Evolutionary conservation across 345 rosid genomes (phyloP).

Genomic region (Citrus medica): DNA sequence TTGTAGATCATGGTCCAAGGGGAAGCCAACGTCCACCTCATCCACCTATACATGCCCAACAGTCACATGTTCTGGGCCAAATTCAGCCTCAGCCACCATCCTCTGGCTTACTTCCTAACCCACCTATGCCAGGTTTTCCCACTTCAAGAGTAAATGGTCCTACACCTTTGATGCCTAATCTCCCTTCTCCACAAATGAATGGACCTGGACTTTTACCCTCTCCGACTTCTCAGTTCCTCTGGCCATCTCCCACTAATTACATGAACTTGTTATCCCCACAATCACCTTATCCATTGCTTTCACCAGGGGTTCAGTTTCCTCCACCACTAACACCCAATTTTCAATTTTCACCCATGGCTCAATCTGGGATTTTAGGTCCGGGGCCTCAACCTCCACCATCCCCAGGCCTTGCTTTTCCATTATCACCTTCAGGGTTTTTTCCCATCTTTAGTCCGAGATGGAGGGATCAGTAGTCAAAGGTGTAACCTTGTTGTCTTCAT

Average conservation of each 20-base stretch:
- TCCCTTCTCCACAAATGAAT: slow-evolving; percentile 57
- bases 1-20: slow-evolving; percentile 42
- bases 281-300: slow-evolving; percentile 67
- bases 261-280: slow-evolving; percentile 62
- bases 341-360: slow-evolving; percentile 61
- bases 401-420: slow-evolving; percentile 63
- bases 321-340: slow-evolving; percentile 74
- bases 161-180: slow-evolving; percentile 39
- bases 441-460: slow-evolving; percentile 77
- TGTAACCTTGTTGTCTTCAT: slow-evolving; percentile 2
- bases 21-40: slow-evolving; percentile 44
- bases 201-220: slow-evolving; percentile 65
- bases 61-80: slow-evolving; percentile 29
- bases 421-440: slow-evolving; percentile 71
- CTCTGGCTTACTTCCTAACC: slow-evolving; percentile 50
- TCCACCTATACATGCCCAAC: slow-evolving; percentile 21
- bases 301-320: slow-evolving; percentile 83
- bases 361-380: slow-evolving; percentile 68
- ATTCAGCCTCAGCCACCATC: slow-evolving; percentile 36
- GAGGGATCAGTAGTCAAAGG: slow-evolving; percentile 48
- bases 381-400: slow-evolving; percentile 79
- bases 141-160: slow-evolving; percentile 62
- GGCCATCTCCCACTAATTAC: slow-evolving; percentile 67
- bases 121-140: slow-evolving; percentile 38
- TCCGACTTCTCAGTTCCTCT: slow-evolving; percentile 77